Conservation (phyloP, 2,329 filamentous ascomycete species). For the Fusarium dlaminii region DNA sequence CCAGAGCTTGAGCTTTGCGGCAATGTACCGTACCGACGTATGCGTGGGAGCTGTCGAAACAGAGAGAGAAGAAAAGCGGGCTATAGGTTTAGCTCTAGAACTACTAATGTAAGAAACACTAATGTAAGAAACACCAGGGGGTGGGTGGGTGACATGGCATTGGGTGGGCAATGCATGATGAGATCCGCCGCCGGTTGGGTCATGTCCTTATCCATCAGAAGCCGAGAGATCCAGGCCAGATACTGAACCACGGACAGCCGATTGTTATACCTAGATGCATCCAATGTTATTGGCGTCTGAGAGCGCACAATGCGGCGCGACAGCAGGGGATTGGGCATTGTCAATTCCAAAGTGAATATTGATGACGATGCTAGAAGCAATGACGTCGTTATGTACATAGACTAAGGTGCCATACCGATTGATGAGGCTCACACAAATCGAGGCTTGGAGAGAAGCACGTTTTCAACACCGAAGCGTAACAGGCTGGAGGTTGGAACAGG, state of each 20-base stretch:
- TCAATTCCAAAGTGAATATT: neutral
- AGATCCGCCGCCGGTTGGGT: conserved; percentile 12
- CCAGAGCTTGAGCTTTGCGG: conserved; percentile 1
- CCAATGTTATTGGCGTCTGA: neutral
- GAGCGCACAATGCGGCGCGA: neutral
- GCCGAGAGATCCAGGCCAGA: conserved; percentile 42
- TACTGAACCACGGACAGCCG: conserved; percentile 14
- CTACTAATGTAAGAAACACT: conserved; percentile 17
- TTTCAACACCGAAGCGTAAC: neutral
- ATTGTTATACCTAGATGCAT: neutral
- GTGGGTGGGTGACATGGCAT: conserved; percentile 8
- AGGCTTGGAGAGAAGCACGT: conserved; percentile 20
- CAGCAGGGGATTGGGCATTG: neutral
- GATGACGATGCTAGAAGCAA: conserved; percentile 6
- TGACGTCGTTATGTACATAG: conserved; percentile 14
- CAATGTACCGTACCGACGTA: neutral
- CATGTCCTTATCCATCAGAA: conserved; percentile 4
- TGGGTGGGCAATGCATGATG: conserved; percentile 26
- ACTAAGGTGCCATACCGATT: neutral
- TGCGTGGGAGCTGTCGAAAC: neutral
- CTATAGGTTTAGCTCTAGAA: conserved; percentile 16
- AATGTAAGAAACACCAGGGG: conserved; percentile 18
- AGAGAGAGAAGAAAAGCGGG: conserved; percentile 15
- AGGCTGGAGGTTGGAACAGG: conserved; percentile 4
- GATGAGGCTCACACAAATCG: neutral